Evolutionary conservation across 2,329 filamentous ascomycete genomes (phyloP), one percentile per base, ranked within the genome.

Genomic region (Aspergillus transmontanensis): DNA sequence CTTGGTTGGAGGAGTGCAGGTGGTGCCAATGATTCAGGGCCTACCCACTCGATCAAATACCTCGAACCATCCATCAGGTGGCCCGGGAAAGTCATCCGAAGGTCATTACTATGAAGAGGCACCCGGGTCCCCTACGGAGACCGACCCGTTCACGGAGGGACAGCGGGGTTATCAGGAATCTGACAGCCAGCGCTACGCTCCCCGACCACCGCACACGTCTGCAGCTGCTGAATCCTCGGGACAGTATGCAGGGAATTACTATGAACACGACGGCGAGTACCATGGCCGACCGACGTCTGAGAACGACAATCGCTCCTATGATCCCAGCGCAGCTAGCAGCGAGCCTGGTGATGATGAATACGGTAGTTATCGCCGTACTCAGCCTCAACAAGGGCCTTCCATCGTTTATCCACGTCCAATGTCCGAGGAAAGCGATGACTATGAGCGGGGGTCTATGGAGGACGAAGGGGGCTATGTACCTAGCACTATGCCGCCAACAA

Each of bases 1-100:
- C 1, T 84, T 96, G 56, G 91, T 99, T 10, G 93, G 94, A 56
- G 94, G 94, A 48, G 93, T 98, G 14, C 94, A 97, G 73, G 95
- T 99, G 14, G 92, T 98, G 21, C 95, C 95, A 7, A 96, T 96
- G 92, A 89, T 89, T 53, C 89, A 90, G 68, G 89, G 89, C 11
- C 83, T 89, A 14, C 83, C 85, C 3, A 87, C 85, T 71, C 85
- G 84, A 50, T 82, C 84, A 61, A 81, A 78, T 26, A 84, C 82
- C 66, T 78, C 79, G 12, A 82, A 80, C 53, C 76, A 78, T 23
- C 81, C 83, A 16, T 77, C 79, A 21, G 72, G 73, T 72, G 19
- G 74, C 68, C 39, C 75, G 74, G 59, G 70, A 56, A 57, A 69
- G 43, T 61, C 70, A 63, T 56, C 60, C 28, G 77, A 80, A 48